Conservation (phyloP, 106 monocot genomes). For the Vanilla planifolia region DNA sequence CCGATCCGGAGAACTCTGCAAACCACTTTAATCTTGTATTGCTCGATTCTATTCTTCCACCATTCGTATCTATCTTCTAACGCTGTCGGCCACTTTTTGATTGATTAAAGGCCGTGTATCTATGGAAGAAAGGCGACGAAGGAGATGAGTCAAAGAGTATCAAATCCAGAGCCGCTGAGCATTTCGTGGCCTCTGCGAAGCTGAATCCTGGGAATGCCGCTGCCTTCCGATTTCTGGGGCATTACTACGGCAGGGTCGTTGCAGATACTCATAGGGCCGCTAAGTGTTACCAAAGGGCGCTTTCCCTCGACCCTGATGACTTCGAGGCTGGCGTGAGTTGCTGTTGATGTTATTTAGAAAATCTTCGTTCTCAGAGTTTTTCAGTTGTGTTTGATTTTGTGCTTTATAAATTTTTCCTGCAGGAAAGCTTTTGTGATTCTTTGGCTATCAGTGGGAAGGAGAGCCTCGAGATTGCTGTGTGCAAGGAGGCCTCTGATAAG, state of each 20-base stretch:
- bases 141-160: slow-evolving; percentile 34
- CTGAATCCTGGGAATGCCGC: slow-evolving; percentile 60
- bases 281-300: slow-evolving; percentile 92
- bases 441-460: slow-evolving; percentile 83
- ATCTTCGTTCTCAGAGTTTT: background rate
- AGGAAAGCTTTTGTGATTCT: slow-evolving; percentile 85
- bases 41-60: background rate
- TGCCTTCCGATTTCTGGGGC: slow-evolving; percentile 69
- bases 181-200: slow-evolving; percentile 72
- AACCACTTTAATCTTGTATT: slow-evolving; percentile 69
- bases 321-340: slow-evolving; percentile 78
- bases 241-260: slow-evolving; percentile 45
- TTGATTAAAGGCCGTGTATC: slow-evolving; percentile 38
- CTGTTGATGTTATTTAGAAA: background rate
- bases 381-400: background rate
- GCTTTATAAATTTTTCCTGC: slow-evolving; percentile 10
- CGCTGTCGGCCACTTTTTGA: background rate
- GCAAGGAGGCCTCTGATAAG: slow-evolving; percentile 71
- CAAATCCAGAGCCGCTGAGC: slow-evolving; percentile 54
- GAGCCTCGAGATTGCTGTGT: slow-evolving; percentile 70
- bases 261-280: slow-evolving; percentile 59
- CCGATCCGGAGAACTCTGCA: slow-evolving; percentile 62
- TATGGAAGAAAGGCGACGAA: slow-evolving; percentile 58
- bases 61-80: background rate
- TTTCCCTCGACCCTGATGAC: slow-evolving; percentile 60